These are phyloP conservation scores for Priceomyces fermenticarens DNA, from an alignment of 805 yeast genomes.

Conservation along the genomic window DNA sequence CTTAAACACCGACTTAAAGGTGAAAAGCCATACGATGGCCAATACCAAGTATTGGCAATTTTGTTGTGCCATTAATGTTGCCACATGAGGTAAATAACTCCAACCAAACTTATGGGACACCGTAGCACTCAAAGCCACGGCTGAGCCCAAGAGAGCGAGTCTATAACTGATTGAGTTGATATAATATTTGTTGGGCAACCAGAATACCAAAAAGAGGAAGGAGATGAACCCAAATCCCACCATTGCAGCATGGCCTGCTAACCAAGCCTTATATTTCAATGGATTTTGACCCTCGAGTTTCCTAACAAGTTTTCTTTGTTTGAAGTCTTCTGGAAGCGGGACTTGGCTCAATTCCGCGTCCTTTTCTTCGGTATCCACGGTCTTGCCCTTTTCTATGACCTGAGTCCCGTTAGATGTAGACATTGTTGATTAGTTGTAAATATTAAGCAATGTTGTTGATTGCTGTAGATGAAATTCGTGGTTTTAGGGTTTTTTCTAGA, in stretches of 20 bases:
- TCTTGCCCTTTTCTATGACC: conserved; percentile 3
- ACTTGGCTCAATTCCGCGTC: conserved; percentile 10
- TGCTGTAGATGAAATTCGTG: no score
- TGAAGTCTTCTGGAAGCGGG: conserved; percentile 9
- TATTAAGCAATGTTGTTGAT: no score
- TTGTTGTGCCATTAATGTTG: conserved; percentile 65
- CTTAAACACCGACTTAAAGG: conserved; percentile 64
- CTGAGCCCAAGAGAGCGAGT: conserved; percentile 54
- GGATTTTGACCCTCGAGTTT: conserved; percentile 30
- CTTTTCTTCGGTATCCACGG: conserved; percentile 3
- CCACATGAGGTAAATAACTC: conserved; percentile 55
- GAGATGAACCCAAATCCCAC: conserved; percentile 44
- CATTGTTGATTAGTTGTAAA: no score
- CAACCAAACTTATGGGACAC: conserved; percentile 59
- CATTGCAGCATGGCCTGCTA: conserved; percentile 51
- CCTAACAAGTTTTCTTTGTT: conserved; percentile 28
- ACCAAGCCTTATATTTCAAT: conserved; percentile 49
- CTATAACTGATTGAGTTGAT: conserved; percentile 54
- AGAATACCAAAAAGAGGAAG: conserved; percentile 35
- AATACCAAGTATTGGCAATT: conserved; percentile 69
- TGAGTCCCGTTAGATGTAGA: conserved; percentile 5
- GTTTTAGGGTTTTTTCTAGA: no score
- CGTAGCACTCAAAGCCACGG: conserved; percentile 50
- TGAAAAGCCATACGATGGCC: conserved; percentile 57
- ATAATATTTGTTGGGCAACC: conserved; percentile 37